Evolutionary conservation across 352 stramenopile genomes (phyloP), one percentile per base, ranked within the genome.

Genomic region (Elongisporangium prolatum): DNA sequence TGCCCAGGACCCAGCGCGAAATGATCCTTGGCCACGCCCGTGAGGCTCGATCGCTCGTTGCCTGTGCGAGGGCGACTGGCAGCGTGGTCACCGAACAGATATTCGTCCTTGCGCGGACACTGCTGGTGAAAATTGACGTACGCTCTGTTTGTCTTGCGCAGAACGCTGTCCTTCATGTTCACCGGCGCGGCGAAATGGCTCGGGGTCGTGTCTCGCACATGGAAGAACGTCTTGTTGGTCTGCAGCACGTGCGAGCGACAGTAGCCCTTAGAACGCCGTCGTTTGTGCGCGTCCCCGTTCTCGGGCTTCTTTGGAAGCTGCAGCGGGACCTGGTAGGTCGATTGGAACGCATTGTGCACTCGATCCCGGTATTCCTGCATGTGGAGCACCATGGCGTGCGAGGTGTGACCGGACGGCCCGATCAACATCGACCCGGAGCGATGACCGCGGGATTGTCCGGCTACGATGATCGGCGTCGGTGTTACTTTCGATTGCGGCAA

Each of bases 331-430:
- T 75, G 68, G 57, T 80, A 86, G n/a, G 78, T 88, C 0, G 78
- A 80, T 17, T 69, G 51, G 49, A 76, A 78, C 0, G 74, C 78
- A 22, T 48, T 66, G 11, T 62, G 65, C 13, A 86, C 74, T 9
- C 78, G 76, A 51, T 69, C 53, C 21, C 69, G 69, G 56, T 88
- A 86, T 54, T 85, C 74, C 44, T 84, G 74, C 37, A 84, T 57
- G 52, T 88, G 78, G 18, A 88, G 34, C 37, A 86, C 67, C 74
- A 81, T 86, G n/a, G 78, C 75, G 48, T 84, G 73, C 0, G 75
- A 85, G 17, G 75, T 75, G 56, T 83, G 77, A 50, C 24, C 34
- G 9, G 34, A 44, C 34, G 34, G 34, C 11, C 34, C 34, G 10
- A 44, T 44, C 11, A 44, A 17, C 34, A 44, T 16, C 2, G 34